Conservation (phyloP, 352 stramenopile genomes). For the Bremia lactucae region DNA sequence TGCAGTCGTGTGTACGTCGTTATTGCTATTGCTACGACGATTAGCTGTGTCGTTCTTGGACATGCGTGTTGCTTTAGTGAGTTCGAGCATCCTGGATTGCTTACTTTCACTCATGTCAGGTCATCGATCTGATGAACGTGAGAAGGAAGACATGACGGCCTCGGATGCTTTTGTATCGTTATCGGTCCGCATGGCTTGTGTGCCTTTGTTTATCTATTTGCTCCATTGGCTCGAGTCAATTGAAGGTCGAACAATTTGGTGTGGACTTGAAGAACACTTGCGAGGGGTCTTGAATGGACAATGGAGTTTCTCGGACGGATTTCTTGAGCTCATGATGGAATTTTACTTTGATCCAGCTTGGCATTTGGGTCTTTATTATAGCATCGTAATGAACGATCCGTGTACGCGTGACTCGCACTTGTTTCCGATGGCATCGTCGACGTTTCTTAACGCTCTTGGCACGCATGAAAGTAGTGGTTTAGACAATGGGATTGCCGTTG, state of each 20-base stretch:
- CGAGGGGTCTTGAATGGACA: slow-evolving; percentile 63
- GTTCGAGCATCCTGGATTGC: slow-evolving; percentile 67
- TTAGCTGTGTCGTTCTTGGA: slow-evolving; percentile 61
- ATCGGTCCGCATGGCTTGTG: slow-evolving; percentile 36
- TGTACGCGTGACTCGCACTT: slow-evolving; percentile 62
- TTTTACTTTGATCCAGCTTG: slow-evolving; percentile 67
- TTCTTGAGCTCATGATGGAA: slow-evolving; percentile 79
- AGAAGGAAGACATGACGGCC: slow-evolving; percentile 2
- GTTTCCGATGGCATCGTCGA: slow-evolving; percentile 44
- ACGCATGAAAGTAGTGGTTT: slow-evolving; percentile 43
- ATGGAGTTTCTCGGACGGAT: slow-evolving; percentile 50
- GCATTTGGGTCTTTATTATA: slow-evolving; percentile 57
- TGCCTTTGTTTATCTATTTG: slow-evolving; percentile 63
- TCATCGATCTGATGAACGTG: slow-evolving; percentile 4
- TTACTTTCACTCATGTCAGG: slow-evolving; percentile 50
- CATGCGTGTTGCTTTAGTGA: slow-evolving; percentile 62
- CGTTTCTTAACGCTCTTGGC: slow-evolving; percentile 17
- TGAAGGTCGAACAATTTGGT: slow-evolving; percentile 75
- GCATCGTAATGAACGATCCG: slow-evolving; percentile 78
- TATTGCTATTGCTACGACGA: slow-evolving; percentile 48
- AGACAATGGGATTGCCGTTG: slow-evolving; percentile 31
- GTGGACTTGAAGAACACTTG: slow-evolving; percentile 69
- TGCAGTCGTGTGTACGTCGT: slow-evolving; percentile 29
- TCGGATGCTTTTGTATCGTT: slow-evolving; percentile 14
- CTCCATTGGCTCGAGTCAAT: slow-evolving; percentile 76